phyloP scores from a whole-genome alignment of 345 rosid genomes.

The Melastoma malabathricum region DNA sequence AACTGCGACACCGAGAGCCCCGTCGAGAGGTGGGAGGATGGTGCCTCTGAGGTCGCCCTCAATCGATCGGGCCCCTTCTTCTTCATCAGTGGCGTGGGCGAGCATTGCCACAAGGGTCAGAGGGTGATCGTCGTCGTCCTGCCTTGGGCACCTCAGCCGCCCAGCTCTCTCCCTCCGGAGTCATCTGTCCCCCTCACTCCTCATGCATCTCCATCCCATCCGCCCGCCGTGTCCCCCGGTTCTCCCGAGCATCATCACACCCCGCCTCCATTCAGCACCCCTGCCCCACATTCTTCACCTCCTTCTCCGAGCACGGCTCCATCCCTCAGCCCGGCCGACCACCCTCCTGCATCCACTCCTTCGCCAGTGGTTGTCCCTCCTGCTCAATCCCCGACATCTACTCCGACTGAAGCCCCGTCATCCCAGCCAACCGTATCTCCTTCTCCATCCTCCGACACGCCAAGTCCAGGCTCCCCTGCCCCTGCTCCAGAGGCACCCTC shows the following conservation, averaged over 20 bases:
- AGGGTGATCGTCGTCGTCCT: constrained; percentile 6
- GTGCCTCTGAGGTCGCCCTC: constrained; percentile 4
- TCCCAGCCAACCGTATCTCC: not conserved
- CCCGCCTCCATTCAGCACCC: not conserved
- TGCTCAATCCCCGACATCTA: not conserved
- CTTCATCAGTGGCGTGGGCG: constrained; percentile 13
- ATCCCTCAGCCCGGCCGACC: not conserved
- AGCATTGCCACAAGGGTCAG: constrained; percentile 13
- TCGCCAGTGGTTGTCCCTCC: not conserved
- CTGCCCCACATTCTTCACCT: not conserved
- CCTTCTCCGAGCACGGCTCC: constrained; percentile 2
- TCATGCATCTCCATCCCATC: not conserved
- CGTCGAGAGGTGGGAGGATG: constrained; percentile 6
- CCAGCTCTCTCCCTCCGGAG: not conserved
- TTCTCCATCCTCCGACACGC: not conserved
- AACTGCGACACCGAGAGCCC: constrained; percentile 12
- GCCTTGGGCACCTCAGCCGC: constrained; percentile 3
- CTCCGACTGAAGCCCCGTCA: not conserved
- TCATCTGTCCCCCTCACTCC: constrained; percentile 2
- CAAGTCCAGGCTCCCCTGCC: not conserved
- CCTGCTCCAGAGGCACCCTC: not conserved
- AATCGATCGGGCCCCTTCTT: constrained; percentile 11
- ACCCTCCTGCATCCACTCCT: not conserved
- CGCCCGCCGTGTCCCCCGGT: not conserved
- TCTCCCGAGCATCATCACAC: not conserved